A percentile compares a stretch with the other conserved stretches of the same genome.
Conservation (phyloP, 179 eudicot species). For the Beta lomatogona region DNA sequence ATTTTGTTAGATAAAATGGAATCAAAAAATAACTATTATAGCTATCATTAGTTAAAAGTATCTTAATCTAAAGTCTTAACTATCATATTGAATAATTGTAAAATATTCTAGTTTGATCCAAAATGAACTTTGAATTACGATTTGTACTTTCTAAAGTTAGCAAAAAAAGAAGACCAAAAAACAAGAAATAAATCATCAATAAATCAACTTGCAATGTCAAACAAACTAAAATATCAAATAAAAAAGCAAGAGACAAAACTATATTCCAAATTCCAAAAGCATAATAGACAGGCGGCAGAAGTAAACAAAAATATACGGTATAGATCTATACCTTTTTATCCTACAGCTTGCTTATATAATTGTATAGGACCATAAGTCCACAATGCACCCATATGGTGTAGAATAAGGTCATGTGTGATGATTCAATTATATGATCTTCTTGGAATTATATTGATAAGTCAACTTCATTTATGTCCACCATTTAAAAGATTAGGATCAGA, state of each 20-base stretch:
- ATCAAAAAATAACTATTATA: too few species aligned
- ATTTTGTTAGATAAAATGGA: too few species aligned
- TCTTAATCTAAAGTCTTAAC: too few species aligned
- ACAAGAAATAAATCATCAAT: not conserved
- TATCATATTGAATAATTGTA: too few species aligned
- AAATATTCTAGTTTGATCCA: too few species aligned
- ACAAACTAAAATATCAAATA: not conserved
- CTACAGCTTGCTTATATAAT: not conserved
- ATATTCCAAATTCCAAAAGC: not conserved
- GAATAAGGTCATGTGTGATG: constrained; percentile 23
- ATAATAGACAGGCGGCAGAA: constrained; percentile 5
- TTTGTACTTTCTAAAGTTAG: too few species aligned
- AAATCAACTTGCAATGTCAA: not conserved
- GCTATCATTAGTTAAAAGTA: too few species aligned
- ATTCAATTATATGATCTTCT: constrained; percentile 2
- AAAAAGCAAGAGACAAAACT: not conserved
- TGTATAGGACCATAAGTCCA: constrained; percentile 1
- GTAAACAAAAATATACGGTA: constrained; percentile 1
- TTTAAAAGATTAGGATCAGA: constrained; percentile 17
- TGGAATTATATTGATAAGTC: constrained; percentile 20
- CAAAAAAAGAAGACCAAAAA: too few species aligned
- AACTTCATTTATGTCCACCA: constrained; percentile 8
- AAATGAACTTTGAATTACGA: too few species aligned
- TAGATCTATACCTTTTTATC: not conserved
- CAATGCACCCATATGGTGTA: not conserved